Evolutionary conservation across 352 stramenopile species (phyloP).

Genomic region (Globisporangium camurandrum): DNA sequence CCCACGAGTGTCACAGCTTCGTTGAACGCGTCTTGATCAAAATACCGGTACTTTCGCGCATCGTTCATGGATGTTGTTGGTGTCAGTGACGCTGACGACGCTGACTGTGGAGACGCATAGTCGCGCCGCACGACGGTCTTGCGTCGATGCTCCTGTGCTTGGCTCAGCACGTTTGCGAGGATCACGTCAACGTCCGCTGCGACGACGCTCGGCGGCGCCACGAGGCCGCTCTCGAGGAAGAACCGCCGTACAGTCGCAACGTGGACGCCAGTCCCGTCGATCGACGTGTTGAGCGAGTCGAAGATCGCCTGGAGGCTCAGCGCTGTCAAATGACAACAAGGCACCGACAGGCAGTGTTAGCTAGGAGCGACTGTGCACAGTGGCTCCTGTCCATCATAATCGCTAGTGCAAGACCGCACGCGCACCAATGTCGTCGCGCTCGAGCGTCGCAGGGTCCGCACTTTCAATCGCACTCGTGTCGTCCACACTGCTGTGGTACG

Average conservation of each 20-base stretch:
- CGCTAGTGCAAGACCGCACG: neutral
- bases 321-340: slow-evolving; percentile 16
- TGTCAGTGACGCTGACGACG: neutral
- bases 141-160: slow-evolving; percentile 44
- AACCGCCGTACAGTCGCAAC: slow-evolving; percentile 58
- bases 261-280: slow-evolving; percentile 47
- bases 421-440: slow-evolving; percentile 19
- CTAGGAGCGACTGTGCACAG: no score
- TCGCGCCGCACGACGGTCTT: slow-evolving; percentile 48
- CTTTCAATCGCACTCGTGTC: slow-evolving; percentile 7
- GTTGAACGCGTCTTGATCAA: slow-evolving; percentile 61
- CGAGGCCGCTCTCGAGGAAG: slow-evolving; percentile 52
- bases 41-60: slow-evolving; percentile 47
- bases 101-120: slow-evolving; percentile 24
- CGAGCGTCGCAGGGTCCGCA: slow-evolving; percentile 8
- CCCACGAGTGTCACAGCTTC: slow-evolving; percentile 60
- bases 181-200: slow-evolving; percentile 62
- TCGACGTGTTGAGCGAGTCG: slow-evolving; percentile 36
- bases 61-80: slow-evolving; percentile 15
- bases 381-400: neutral
- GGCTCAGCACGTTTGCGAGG: slow-evolving; percentile 47
- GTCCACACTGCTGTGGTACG: slow-evolving; percentile 6
- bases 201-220: slow-evolving; percentile 36
- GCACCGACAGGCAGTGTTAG: no score
- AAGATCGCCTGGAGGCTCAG: slow-evolving; percentile 33